Conservation (phyloP, 1,284 basidiomycete species). For the Entoloma clypeatum region DNA sequence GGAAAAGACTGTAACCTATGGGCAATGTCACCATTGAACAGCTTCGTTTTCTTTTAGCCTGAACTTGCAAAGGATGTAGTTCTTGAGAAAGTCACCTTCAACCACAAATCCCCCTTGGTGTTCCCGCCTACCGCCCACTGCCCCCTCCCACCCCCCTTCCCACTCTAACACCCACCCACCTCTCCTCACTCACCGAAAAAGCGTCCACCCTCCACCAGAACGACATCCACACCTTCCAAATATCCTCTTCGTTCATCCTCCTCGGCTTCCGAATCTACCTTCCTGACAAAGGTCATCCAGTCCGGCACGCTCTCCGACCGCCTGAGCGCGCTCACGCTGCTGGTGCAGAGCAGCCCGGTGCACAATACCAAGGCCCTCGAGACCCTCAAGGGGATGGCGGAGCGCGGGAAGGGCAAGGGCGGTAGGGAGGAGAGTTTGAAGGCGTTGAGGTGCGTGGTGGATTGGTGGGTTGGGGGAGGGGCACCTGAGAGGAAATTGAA, state of each 20-base stretch:
- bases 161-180: slow-evolving; percentile 39
- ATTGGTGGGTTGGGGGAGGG: slow-evolving; percentile 96
- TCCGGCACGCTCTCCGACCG: slow-evolving; percentile 92
- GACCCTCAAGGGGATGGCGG: slow-evolving; percentile 72
- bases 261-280: slow-evolving; percentile 67
- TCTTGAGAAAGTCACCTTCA: slow-evolving; percentile 29
- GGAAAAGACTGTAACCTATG: too few relatives aligned
- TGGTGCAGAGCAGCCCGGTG: slow-evolving; percentile 88
- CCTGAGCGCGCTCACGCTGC: slow-evolving; percentile 87
- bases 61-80: too few relatives aligned
- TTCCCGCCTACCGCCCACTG: slow-evolving; percentile 56
- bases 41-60: too few relatives aligned
- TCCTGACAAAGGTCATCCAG: slow-evolving; percentile 80
- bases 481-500: slow-evolving; percentile 78
- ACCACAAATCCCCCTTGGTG: slow-evolving; percentile 36
- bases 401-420: slow-evolving; percentile 74
- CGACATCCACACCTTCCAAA: slow-evolving; percentile 47
- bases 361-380: slow-evolving; percentile 86
- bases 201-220: slow-evolving; percentile 50
- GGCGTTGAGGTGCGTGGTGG: slow-evolving; percentile 85
- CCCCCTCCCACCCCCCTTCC: slow-evolving; percentile 27
- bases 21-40: too few relatives aligned
- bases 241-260: slow-evolving; percentile 34
- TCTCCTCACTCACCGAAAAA: slow-evolving; percentile 44
- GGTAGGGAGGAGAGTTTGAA: slow-evolving; percentile 90